Evolutionary conservation across 2,329 filamentous ascomycete species (phyloP), one percentile per base, ranked within the genome.

Genomic region (Fusarium tuaranense): DNA sequence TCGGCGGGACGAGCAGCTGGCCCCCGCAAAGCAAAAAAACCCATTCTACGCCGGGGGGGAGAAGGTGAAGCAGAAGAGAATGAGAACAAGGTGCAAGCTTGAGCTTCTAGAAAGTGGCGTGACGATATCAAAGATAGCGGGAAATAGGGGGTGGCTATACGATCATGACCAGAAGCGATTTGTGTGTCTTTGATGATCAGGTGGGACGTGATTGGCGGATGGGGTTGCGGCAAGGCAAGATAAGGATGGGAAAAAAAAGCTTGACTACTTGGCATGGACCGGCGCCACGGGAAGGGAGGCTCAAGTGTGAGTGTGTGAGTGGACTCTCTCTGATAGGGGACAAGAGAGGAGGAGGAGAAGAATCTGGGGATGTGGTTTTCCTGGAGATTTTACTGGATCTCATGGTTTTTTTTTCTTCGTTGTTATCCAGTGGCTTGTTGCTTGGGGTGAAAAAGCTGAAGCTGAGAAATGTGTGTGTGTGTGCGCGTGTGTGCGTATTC

Each of bases 61-160:
- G n/a, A 53, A 18, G 22, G n/a, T 22, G n/a, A 44, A n/a, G 41
- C 41, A 44, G 41, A 44, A 48, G 55, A 69, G 58, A 63, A 65
- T 55, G n/a, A n/a, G 75, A 48, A n/a, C 25, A 53, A 30, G 48
- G 46, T n/a, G 65, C 66, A 53, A 67, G 38, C 69, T 77, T 77
- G 57, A 67, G 39, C 69, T 78, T 78, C 76, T 78, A 75, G 76
- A 78, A 78, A 63, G 34, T 67, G 57, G 73, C 59, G 73, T 73
- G 70, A 73, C 16, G 34, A 51, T 74, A 71, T 60, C 32, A 74
- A 70, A 76, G 73, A 71, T 76, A 65, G 65, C 18, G 58, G 61
- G 25, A 27, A 25, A 59, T 12, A 55, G 67, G 73, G 68, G 32
- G 73, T 71, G 69, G 30, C 48, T 22, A 60, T 41, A 60, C 22